A percentile compares a stretch with the other conserved stretches of the same genome.
phyloP scores from a whole-genome alignment of 768 basidiomycete genomes.

The Mycena rebaudengoi region DNA sequence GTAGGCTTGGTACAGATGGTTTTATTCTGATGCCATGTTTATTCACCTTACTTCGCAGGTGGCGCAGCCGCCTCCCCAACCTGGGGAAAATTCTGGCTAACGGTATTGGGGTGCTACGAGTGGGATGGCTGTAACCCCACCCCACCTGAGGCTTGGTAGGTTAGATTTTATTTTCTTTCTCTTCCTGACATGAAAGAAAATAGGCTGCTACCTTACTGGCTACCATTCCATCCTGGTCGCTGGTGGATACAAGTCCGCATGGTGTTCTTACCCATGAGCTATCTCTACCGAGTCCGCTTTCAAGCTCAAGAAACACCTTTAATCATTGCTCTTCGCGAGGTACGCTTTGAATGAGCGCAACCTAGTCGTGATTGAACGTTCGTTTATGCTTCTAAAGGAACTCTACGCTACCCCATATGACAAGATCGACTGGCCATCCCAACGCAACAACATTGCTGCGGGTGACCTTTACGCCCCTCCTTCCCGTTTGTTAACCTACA shows the following conservation, averaged over 20 bases:
- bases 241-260: slow-evolving; percentile 99
- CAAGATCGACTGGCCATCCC: slow-evolving; percentile 87
- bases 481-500: slow-evolving; percentile 68
- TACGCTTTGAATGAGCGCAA: no score
- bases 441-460: slow-evolving; percentile 82
- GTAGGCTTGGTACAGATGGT: slow-evolving; percentile 70
- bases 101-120: slow-evolving; percentile 90
- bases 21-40: neutral
- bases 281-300: slow-evolving; percentile 76
- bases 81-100: slow-evolving; percentile 98
- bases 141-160: slow-evolving; percentile 90
- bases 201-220: slow-evolving; percentile 90
- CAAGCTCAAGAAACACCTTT: slow-evolving; percentile 76
- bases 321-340: slow-evolving; percentile 78
- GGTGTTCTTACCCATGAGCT: slow-evolving; percentile 92
- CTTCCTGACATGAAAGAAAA: neutral
- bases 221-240: slow-evolving; percentile 90
- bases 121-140: slow-evolving; percentile 89
- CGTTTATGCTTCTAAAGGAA: slow-evolving; percentile 64
- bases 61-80: slow-evolving; percentile 80
- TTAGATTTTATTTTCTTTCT: neutral
- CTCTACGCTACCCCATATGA: slow-evolving; percentile 84
- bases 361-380: no score
- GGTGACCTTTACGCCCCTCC: slow-evolving; percentile 90
- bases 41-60: slow-evolving; percentile 49